Percentiles rank a stretch among this genome's conserved stretches.
phyloP scores from a whole-genome alignment of 2,329 filamentous ascomycete species.

The Chaetomium strumarium region DNA sequence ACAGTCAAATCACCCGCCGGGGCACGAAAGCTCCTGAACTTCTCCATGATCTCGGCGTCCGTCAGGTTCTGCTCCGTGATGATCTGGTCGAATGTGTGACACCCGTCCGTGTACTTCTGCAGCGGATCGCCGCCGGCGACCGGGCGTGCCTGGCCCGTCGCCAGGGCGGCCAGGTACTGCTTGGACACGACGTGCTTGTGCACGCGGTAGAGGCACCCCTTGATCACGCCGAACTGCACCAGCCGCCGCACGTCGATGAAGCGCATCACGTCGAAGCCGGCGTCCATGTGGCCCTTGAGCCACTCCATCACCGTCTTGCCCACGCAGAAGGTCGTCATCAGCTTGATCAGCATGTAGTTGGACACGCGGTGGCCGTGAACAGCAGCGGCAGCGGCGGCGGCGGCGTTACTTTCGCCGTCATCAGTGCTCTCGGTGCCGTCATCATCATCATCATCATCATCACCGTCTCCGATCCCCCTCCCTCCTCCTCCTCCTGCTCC shows the following conservation, averaged over 20 bases:
- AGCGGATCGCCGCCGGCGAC: conserved; percentile 44
- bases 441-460: neutral
- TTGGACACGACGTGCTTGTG: conserved; percentile 81
- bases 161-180: conserved; percentile 52
- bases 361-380: conserved; percentile 31
- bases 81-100: conserved; percentile 75
- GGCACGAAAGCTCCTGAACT: conserved; percentile 52
- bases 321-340: conserved; percentile 80
- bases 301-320: conserved; percentile 83
- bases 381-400: neutral
- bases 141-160: conserved; percentile 46
- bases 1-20: conserved; percentile 49
- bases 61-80: conserved; percentile 68
- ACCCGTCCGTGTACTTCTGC: conserved; percentile 65
- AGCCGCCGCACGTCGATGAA: conserved; percentile 85
- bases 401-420: neutral
- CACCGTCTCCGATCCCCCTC: neutral
- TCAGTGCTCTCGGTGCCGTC: neutral
- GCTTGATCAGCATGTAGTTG: conserved; percentile 65
- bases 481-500: neutral
- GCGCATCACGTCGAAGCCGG: conserved; percentile 58
- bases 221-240: conserved; percentile 93
- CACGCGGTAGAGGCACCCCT: conserved; percentile 86
- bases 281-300: conserved; percentile 67
- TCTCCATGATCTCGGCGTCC: conserved; percentile 64